Conservation (phyloP, 2,329 filamentous ascomycete species). For the Pestalotiopsis sp. region DNA sequence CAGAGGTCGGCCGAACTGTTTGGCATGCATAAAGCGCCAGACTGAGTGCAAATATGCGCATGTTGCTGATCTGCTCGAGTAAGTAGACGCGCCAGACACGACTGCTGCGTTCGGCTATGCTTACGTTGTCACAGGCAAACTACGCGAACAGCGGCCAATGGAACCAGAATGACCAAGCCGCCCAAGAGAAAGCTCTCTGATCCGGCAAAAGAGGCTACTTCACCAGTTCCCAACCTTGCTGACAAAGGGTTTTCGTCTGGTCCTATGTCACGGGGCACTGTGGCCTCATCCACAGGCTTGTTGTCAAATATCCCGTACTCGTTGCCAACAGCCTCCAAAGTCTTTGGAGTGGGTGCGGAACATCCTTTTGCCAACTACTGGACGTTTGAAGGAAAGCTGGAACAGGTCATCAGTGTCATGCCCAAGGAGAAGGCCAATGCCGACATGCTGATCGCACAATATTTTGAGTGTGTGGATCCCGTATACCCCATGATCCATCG, state of each 20-base stretch:
- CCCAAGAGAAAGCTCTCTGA: conserved; percentile 61
- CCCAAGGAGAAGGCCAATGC: conserved; percentile 72
- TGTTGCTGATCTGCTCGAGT: conserved; percentile 78
- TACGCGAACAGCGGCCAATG: conserved; percentile 68
- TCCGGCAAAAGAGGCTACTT: conserved; percentile 34
- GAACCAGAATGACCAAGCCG: conserved; percentile 87
- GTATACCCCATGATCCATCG: conserved; percentile 81
- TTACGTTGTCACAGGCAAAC: conserved; percentile 52
- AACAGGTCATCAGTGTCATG: conserved; percentile 75
- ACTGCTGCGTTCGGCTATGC: conserved; percentile 15
- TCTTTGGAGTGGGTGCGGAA: conserved; percentile 79
- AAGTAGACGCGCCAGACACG: conserved; percentile 34
- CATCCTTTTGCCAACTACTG: conserved; percentile 85
- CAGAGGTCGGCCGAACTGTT: conserved; percentile 69
- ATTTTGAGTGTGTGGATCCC: conserved; percentile 75
- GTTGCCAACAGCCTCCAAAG: conserved; percentile 70
- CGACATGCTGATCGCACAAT: conserved; percentile 66
- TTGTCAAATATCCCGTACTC: conserved; percentile 76
- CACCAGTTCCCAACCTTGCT: conserved; percentile 56
- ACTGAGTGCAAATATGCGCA: conserved; percentile 76
- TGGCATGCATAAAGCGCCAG: conserved; percentile 76
- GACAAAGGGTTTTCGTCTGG: conserved; percentile 52
- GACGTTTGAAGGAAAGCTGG: conserved; percentile 76
- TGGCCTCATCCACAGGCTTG: conserved; percentile 61
- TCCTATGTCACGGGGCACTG: conserved; percentile 51